Evolutionary conservation across 768 basidiomycete genomes (phyloP).

Genomic region (Cystoderma amianthinum): DNA sequence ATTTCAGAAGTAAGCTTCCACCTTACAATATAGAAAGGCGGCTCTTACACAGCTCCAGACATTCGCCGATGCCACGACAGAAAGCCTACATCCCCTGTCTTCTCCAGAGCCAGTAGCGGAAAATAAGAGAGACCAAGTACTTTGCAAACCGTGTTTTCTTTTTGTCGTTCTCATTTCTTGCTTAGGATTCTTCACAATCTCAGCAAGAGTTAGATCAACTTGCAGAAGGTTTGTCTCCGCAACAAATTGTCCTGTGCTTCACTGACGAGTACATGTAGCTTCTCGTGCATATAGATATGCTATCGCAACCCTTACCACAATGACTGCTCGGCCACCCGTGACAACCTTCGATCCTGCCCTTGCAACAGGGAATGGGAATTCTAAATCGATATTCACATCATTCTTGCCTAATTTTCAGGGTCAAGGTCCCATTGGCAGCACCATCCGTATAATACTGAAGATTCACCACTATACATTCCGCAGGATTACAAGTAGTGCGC

Average conservation of each 20-base stretch:
- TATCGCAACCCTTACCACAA: constrained; percentile 52
- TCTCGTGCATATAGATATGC: constrained; percentile 74
- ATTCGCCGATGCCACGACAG: neutral
- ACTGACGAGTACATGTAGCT: constrained; percentile 34
- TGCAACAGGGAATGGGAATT: constrained; percentile 29
- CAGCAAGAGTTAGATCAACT: constrained; percentile 33
- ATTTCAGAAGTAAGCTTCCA: constrained; percentile 19
- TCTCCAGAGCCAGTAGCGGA: too few species aligned
- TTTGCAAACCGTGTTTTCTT: too few species aligned
- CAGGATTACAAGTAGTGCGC: constrained; percentile 32
- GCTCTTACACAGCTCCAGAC: neutral
- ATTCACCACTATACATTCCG: constrained; percentile 54
- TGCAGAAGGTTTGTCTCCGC: constrained; percentile 38
- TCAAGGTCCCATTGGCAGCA: constrained; percentile 69
- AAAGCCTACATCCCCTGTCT: neutral
- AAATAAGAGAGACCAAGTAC: too few species aligned
- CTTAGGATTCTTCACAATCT: constrained; percentile 6
- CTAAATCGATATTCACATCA: constrained; percentile 53
- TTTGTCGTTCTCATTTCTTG: too few species aligned
- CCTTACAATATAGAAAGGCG: constrained; percentile 3
- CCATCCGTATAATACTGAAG: constrained; percentile 60
- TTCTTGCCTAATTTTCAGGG: constrained; percentile 70
- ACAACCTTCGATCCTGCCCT: constrained; percentile 49
- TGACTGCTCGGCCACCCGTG: constrained; percentile 54
- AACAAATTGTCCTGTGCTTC: neutral